Evolutionary conservation across 2,329 filamentous ascomycete species (phyloP), one percentile per base, ranked within the genome.

Genomic region (Lomentospora prolificans): DNA sequence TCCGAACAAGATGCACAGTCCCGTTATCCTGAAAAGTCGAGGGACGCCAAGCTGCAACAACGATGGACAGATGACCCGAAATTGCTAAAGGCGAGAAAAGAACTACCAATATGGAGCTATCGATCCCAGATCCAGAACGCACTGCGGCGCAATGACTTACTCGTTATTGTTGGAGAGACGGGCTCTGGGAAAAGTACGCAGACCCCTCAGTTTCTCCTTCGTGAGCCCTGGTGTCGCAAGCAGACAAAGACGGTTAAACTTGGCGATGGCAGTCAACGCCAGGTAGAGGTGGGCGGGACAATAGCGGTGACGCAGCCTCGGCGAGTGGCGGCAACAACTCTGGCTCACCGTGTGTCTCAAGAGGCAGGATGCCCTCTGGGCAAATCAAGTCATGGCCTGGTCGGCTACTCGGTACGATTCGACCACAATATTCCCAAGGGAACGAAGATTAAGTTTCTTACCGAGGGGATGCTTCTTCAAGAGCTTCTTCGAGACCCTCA

Each of bases 101-200:
- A 81, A 12, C 77, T 96, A 3, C 91, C 91, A 0, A 92, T 96
- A 61, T 96, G 89, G 82, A 72, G 79, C 3, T 81, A 90, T 60
- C 82, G 82, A 51, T 75, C 84, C 31, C 78, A 85, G 25, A 95
- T 96, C 52, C 82, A 83, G 33, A 65, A 75, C 14, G 75, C 80
- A 2, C 71, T 96, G 5, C 74, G 74, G 10, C 63, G 66, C 4
- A 84, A 82, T 59, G 82, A 95, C 64, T 82, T 96, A 1, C 79
- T 99, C 53, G 77, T 99, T 0, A 74, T 99, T 12, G 86, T 94
- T 2, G 92, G 92, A 72, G 92, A 97, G 69, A 99, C 94, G 0
- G 94, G 94, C 67, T 95, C 89, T 12, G 94, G 94, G 66, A 99
- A 99, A 72, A 95, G 89, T 73, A 99, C 94, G 0, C 94, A 99